phyloP scores from a whole-genome alignment of 2,329 filamentous ascomycete genomes.

The Penicillium sp. region DNA sequence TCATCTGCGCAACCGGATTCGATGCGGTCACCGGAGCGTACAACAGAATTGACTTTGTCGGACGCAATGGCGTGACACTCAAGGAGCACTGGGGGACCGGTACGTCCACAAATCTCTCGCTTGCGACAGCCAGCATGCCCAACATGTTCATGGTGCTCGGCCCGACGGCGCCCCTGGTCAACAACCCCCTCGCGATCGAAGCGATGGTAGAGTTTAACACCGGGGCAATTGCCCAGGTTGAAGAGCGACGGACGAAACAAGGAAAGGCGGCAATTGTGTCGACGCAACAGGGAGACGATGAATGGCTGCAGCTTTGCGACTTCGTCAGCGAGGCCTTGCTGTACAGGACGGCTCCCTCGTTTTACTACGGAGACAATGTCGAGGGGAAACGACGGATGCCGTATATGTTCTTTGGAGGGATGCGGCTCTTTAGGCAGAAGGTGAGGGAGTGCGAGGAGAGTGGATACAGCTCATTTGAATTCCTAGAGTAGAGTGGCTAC shows the following conservation, averaged over 20 bases:
- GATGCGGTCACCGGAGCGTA: constrained; percentile 46
- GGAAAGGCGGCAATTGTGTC: constrained; percentile 12
- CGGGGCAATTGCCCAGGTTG: background rate
- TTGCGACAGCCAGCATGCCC: constrained; percentile 41
- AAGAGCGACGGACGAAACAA: background rate
- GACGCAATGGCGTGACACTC: constrained; percentile 26
- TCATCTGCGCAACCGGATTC: constrained; percentile 34
- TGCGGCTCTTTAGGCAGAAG: background rate
- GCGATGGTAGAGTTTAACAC: constrained; percentile 25
- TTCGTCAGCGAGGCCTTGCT: background rate
- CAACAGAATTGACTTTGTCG: constrained; percentile 35
- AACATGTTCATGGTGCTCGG: constrained; percentile 52
- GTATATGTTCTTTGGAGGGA: background rate
- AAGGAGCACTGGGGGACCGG: constrained; percentile 24
- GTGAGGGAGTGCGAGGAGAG: background rate
- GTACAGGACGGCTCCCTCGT: background rate
- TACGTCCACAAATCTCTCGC: constrained; percentile 26
- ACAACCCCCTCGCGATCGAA: constrained; percentile 39
- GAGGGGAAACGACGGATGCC: background rate
- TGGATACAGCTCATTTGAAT: background rate
- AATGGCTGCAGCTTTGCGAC: background rate
- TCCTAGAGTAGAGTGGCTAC: background rate
- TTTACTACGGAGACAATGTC: background rate
- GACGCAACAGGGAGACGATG: constrained; percentile 5
- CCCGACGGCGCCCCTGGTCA: constrained; percentile 43